These are phyloP conservation scores for Panaeolus cyanescens DNA, from an alignment of 768 basidiomycete genomes.

Conservation along the genomic window DNA sequence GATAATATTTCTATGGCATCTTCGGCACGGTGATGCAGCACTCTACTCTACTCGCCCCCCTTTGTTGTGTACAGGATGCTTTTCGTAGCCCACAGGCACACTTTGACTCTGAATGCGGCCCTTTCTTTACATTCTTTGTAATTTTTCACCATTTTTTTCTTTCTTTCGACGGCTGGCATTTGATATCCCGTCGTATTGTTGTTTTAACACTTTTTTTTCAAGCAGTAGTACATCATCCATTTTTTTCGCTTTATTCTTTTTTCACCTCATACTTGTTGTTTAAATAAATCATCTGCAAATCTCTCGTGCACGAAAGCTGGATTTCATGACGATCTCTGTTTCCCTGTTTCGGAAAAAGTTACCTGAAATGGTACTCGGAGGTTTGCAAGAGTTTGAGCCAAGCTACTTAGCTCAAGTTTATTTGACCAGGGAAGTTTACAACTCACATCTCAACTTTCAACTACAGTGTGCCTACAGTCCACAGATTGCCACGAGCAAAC, in stretches of 20 bases:
- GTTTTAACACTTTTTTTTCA: neutral
- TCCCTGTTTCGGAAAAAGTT: neutral
- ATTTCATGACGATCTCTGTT: neutral
- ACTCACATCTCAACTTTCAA: too few species aligned
- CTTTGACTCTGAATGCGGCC: neutral
- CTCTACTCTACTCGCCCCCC: neutral
- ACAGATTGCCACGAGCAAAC: too few species aligned
- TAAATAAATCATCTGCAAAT: neutral
- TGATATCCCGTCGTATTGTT: slow-evolving; percentile 1
- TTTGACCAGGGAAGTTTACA: too few species aligned
- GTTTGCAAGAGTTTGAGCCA: too few species aligned
- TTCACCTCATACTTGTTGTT: neutral
- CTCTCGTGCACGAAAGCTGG: too few species aligned
- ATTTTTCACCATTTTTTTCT: neutral
- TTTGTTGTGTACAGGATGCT: neutral
- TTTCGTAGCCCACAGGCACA: neutral
- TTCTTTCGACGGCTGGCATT: neutral
- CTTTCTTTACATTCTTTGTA: neutral
- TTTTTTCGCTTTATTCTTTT: neutral
- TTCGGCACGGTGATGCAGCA: slow-evolving; percentile 33
- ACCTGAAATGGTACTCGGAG: neutral
- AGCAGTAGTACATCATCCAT: neutral
- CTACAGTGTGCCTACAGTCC: too few species aligned
- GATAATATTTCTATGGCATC: slow-evolving; percentile 48
- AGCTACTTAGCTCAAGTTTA: too few species aligned